Percentiles rank a stretch among this genome's conserved stretches.
These are phyloP conservation scores for Zygoascus hellenicus DNA, from an alignment of 1,139 yeast genomes.

Conservation along the genomic window DNA sequence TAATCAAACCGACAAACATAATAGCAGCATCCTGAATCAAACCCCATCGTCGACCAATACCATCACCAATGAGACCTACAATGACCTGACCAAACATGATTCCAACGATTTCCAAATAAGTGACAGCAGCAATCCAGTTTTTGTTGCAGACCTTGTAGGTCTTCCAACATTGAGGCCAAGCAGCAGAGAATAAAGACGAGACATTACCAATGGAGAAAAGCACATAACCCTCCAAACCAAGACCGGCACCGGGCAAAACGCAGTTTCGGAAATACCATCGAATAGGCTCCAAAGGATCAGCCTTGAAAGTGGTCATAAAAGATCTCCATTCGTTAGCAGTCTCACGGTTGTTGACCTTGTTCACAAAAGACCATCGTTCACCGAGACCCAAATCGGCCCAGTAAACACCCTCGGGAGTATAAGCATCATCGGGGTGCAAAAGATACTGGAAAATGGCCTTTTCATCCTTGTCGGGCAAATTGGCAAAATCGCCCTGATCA, in stretches of 20 bases:
- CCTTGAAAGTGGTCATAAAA: slow-evolving; percentile 28
- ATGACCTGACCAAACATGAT: slow-evolving; percentile 88
- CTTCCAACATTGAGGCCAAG: slow-evolving; percentile 37
- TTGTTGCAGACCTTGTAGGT: slow-evolving; percentile 29
- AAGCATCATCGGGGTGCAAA: slow-evolving; percentile 32
- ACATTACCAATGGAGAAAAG: slow-evolving; percentile 37
- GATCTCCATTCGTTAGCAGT: slow-evolving; percentile 25
- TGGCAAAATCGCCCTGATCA: slow-evolving; percentile 22
- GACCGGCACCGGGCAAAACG: slow-evolving; percentile 37
- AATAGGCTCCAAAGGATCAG: slow-evolving; percentile 34
- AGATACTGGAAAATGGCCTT: slow-evolving; percentile 32
- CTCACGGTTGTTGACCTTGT: slow-evolving; percentile 28
- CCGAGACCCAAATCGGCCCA: slow-evolving; percentile 37
- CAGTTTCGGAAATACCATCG: slow-evolving; percentile 34
- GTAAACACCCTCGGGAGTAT: slow-evolving; percentile 31
- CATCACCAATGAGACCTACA: slow-evolving; percentile 82
- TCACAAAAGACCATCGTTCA: slow-evolving; percentile 28
- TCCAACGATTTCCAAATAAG: slow-evolving; percentile 52
- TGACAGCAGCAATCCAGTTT: slow-evolving; percentile 34
- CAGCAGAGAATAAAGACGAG: slow-evolving; percentile 29
- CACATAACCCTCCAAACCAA: slow-evolving; percentile 36
- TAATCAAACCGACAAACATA: slow-evolving; percentile 57
- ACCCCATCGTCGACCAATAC: slow-evolving; percentile 83
- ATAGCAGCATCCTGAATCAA: slow-evolving; percentile 37
- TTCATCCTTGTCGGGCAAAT: slow-evolving; percentile 27